A percentile compares a stretch with the other conserved stretches of the same genome.
phyloP scores from a whole-genome alignment of 2,329 filamentous ascomycete species.

The Ramichloridium luteum region DNA sequence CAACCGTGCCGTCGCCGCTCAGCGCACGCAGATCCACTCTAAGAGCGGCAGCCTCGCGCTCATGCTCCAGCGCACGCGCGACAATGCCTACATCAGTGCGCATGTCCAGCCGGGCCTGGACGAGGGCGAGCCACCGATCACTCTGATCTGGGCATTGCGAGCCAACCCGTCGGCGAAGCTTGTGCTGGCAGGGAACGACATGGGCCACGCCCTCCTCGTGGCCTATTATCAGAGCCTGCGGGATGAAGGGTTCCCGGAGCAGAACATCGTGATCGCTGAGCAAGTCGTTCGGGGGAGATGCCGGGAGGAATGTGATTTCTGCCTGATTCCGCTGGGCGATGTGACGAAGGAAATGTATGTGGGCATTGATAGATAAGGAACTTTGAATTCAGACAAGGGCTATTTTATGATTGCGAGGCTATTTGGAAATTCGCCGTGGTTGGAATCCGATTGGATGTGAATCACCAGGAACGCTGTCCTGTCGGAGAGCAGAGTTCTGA shows the following conservation, averaged over 20 bases:
- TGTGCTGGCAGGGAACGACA: conserved; percentile 2
- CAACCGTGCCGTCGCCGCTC: conserved; percentile 4
- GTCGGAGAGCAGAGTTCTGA: too few relatives aligned
- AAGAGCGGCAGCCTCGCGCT: conserved; percentile 13
- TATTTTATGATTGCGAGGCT: too few relatives aligned
- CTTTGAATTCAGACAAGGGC: too few relatives aligned
- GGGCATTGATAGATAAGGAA: conserved; percentile 11
- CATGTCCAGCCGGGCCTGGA: conserved; percentile 17
- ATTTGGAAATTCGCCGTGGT: too few relatives aligned
- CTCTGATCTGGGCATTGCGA: conserved; percentile 15
- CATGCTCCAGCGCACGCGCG: conserved; percentile 8
- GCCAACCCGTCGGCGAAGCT: conserved; percentile 8
- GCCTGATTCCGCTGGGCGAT: conserved; percentile 9
- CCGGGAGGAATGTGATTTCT: conserved; percentile 7
- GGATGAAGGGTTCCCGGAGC: conserved; percentile 14
- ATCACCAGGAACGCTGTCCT: too few relatives aligned
- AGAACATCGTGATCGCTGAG: conserved; percentile 14
- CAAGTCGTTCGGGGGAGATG: conserved; percentile 9
- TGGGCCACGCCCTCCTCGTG: conserved; percentile 8
- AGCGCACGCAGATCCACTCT: conserved; percentile 11
- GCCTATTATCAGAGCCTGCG: conserved; percentile 15
- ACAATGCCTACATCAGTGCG: conserved; percentile 8
- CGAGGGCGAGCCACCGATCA: conserved; percentile 11
- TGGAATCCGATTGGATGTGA: too few relatives aligned
- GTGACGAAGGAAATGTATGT: conserved; percentile 12